phyloP scores from a whole-genome alignment of 2,329 filamentous ascomycete genomes.

The Dactylellina leptospora region DNA sequence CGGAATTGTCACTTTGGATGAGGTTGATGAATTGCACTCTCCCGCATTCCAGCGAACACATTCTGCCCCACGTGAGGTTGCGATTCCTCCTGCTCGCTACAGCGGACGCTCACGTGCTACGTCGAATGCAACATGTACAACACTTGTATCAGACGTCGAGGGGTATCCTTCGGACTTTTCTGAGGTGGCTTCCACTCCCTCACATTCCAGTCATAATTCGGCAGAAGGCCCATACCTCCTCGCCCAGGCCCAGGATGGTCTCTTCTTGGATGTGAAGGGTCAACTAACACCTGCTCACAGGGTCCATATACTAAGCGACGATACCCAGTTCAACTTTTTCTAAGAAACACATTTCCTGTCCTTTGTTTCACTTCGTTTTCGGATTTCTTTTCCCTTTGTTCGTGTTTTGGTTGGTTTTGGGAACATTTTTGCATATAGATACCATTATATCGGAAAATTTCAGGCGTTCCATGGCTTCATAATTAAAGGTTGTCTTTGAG shows the following conservation, averaged over 20 bases:
- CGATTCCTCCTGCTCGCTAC: constrained; percentile 45
- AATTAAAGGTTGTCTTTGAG: neutral
- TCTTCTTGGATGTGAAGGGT: constrained; percentile 37
- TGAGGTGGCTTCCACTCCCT: constrained; percentile 48
- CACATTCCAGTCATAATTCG: constrained; percentile 50
- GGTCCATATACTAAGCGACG: constrained; percentile 45
- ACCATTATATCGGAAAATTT: constrained; percentile 38
- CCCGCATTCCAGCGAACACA: constrained; percentile 22
- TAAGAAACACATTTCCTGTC: constrained; percentile 37
- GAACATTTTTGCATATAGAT: constrained; percentile 20
- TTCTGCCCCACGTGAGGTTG: constrained; percentile 48
- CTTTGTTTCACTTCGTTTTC: too few relatives aligned
- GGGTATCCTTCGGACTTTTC: constrained; percentile 47
- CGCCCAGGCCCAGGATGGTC: constrained; percentile 31
- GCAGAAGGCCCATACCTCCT: constrained; percentile 46
- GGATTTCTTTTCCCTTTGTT: constrained; percentile 5
- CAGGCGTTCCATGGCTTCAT: constrained; percentile 21
- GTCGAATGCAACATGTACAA: constrained; percentile 52
- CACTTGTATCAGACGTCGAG: constrained; percentile 50
- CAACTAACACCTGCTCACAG: constrained; percentile 13
- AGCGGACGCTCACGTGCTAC: constrained; percentile 53
- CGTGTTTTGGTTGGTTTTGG: neutral
- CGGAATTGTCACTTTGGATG: constrained; percentile 44
- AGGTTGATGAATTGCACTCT: constrained; percentile 32
- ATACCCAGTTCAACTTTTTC: constrained; percentile 51